A percentile compares a stretch with the other conserved stretches of the same genome.
These are phyloP conservation scores for Pythium vanterpoolii DNA, from an alignment of 352 stramenopile species.

Conservation along the genomic window DNA sequence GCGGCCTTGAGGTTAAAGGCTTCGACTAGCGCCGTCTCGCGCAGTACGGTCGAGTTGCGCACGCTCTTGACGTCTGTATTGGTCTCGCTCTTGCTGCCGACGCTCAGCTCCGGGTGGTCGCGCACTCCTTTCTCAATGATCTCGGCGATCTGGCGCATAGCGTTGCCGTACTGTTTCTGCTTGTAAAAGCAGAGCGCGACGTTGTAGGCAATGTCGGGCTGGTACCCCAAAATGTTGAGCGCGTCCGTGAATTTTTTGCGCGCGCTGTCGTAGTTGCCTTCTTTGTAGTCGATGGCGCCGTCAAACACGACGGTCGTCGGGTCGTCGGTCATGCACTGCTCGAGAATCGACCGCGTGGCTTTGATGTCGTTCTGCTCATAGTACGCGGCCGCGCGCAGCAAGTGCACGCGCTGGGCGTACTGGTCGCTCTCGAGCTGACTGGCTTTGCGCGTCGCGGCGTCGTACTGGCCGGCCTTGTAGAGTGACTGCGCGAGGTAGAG, in stretches of 20 bases:
- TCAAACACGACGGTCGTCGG: constrained; percentile 89
- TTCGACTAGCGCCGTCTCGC: constrained; percentile 92
- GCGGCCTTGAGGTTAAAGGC: constrained; percentile 95
- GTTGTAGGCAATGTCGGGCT: constrained; percentile 93
- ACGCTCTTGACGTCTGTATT: constrained; percentile 88
- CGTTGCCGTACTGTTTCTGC: constrained; percentile 89
- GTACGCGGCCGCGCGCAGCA: constrained; percentile 91
- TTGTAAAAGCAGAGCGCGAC: constrained; percentile 95
- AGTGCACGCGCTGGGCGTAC: constrained; percentile 78
- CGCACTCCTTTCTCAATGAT: constrained; percentile 92
- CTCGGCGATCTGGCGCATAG: constrained; percentile 90
- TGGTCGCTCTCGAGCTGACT: constrained; percentile 85
- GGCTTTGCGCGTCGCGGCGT: constrained; percentile 70
- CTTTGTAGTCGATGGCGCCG: constrained; percentile 82
- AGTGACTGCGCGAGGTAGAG: constrained; percentile 95
- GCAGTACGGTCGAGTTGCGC: constrained; percentile 90
- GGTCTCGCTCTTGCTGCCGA: constrained; percentile 90
- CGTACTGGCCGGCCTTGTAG: constrained; percentile 89
- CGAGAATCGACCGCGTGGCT: constrained; percentile 87
- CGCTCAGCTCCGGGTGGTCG: constrained; percentile 92
- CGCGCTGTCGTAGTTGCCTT: constrained; percentile 87
- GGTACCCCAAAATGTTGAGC: constrained; percentile 91
- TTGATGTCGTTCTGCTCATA: constrained; percentile 95
- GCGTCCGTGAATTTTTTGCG: constrained; percentile 91
- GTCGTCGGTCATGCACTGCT: constrained; percentile 91